These are phyloP conservation scores for Myxozyma kluyveri DNA, from an alignment of 805 yeast species.

Conservation along the genomic window DNA sequence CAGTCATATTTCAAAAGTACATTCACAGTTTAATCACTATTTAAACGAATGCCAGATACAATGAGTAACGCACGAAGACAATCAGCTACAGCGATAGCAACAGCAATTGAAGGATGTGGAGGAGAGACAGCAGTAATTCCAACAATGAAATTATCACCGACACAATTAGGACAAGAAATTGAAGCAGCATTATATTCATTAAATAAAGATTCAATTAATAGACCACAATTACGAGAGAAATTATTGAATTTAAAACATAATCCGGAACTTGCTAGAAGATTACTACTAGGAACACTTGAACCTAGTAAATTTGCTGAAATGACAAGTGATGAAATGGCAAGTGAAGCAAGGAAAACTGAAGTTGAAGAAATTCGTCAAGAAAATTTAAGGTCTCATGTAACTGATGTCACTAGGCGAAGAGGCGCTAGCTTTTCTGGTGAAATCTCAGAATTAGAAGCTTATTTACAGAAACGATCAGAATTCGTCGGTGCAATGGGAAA, in stretches of 20 bases:
- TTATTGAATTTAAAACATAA: slow-evolving; percentile 35
- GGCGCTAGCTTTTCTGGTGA: slow-evolving; percentile 1
- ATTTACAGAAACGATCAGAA: background rate
- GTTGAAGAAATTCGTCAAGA: slow-evolving; percentile 2
- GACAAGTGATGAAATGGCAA: slow-evolving; percentile 18
- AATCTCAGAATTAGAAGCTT: slow-evolving; percentile 1
- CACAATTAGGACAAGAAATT: slow-evolving; percentile 7
- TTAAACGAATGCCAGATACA: slow-evolving; percentile 5
- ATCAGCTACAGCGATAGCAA: slow-evolving; percentile 9
- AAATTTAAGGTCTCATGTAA: slow-evolving; percentile 8
- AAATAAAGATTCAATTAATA: slow-evolving; percentile 33
- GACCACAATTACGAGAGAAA: slow-evolving; percentile 43
- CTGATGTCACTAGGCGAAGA: background rate
- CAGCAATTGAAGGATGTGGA: slow-evolving; percentile 5
- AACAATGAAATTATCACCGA: background rate
- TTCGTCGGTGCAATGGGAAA: background rate
- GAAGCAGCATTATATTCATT: slow-evolving; percentile 9
- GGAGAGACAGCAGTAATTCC: background rate
- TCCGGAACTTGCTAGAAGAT: slow-evolving; percentile 9
- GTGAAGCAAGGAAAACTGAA: background rate
- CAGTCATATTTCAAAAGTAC: too few species aligned
- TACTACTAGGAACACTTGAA: slow-evolving; percentile 4
- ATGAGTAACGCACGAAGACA: slow-evolving; percentile 5
- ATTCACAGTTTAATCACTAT: too few species aligned
- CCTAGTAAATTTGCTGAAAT: slow-evolving; percentile 16